Base-by-base conservation (phyloP, 169 alveolate species). In the Amoebophrya sp. region DNA sequence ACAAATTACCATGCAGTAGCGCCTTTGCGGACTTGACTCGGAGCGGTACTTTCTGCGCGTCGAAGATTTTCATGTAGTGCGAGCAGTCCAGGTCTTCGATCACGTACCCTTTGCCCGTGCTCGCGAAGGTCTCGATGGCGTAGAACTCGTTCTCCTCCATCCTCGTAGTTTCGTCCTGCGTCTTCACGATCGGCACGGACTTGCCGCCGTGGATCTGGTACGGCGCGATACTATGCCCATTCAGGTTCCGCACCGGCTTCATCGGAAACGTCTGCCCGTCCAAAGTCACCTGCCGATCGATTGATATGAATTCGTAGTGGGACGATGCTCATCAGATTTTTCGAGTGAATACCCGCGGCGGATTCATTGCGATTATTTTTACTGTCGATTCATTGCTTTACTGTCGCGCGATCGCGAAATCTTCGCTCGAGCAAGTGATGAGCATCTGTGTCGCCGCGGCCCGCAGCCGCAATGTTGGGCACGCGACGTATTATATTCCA, bases 101-200 rank as follows among this genome's bases (percentile, higher is more conserved):
- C 41, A 95, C 97, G 58, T 90, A 92, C 2, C 99, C 99, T 91
- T 97, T 98, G 69, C 99, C 99, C 29, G 99, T 98, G 0, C 99
- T 95, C 45, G 99, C 99, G 94, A 98, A 98, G 7, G 99, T 98
- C 94, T 98, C 99, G 29, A 99, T 98, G 15, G 99, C 99, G 95
- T 98, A 99, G 89, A 98, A 93, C 93, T 99, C 99, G 18, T 99
- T 99, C 95, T 99, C 99, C 93, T 98, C 99, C 99, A 99, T 99
- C 88, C 96, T 93, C 94, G 98, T 98, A 42, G 87, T 31, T 16
- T 90, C 90, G 87, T 92, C 92, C 43, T 88, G 48, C 43, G 97
- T 97, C 94, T 96, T 97, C 26, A 98, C 99, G 43, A 98, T 98
- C 18, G 99, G 99, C 40, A 99, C 99, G 89, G 99, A 96, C 95